Evolutionary conservation across 1,139 yeast species (phyloP).

Genomic region (Trichomonascaceae sp.): DNA sequence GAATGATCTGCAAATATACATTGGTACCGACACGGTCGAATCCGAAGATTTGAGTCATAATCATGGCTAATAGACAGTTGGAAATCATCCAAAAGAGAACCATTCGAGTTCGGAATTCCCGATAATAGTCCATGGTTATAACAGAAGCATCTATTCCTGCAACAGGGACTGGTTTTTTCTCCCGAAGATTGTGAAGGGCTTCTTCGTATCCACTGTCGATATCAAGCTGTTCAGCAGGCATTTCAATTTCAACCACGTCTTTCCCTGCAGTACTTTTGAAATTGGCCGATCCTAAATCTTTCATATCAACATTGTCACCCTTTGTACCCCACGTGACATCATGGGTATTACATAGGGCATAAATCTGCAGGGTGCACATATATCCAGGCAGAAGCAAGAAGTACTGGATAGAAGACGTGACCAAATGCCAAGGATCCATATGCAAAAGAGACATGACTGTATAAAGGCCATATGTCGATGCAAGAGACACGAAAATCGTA

Average conservation of each 20-base stretch:
- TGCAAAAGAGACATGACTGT: slow-evolving; percentile 71
- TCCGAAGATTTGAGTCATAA: slow-evolving; percentile 74
- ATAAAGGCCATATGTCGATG: slow-evolving; percentile 85
- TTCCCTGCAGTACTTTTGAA: slow-evolving; percentile 49
- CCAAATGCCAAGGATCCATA: slow-evolving; percentile 90
- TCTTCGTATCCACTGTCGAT: slow-evolving; percentile 83
- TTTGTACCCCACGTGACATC: slow-evolving; percentile 89
- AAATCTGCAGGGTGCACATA: slow-evolving; percentile 84
- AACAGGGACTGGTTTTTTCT: slow-evolving; percentile 50
- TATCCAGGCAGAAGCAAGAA: slow-evolving; percentile 86
- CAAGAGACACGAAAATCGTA: slow-evolving; percentile 70
- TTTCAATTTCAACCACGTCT: slow-evolving; percentile 71
- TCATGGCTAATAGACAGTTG: slow-evolving; percentile 73
- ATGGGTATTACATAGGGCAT: slow-evolving; percentile 88
- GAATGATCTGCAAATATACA: slow-evolving; percentile 70
- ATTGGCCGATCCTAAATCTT: slow-evolving; percentile 60
- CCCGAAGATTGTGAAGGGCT: slow-evolving; percentile 65
- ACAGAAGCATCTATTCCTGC: slow-evolving; percentile 48
- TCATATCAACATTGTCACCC: slow-evolving; percentile 57
- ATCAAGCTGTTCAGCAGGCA: slow-evolving; percentile 84
- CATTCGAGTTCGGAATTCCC: slow-evolving; percentile 89
- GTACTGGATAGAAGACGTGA: slow-evolving; percentile 80
- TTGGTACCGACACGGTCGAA: slow-evolving; percentile 62
- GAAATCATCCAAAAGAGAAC: slow-evolving; percentile 88
- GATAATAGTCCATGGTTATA: slow-evolving; percentile 82